These are phyloP conservation scores for Eutrema salsugineum DNA, from an alignment of 441 rosid species.

Conservation along the genomic window DNA sequence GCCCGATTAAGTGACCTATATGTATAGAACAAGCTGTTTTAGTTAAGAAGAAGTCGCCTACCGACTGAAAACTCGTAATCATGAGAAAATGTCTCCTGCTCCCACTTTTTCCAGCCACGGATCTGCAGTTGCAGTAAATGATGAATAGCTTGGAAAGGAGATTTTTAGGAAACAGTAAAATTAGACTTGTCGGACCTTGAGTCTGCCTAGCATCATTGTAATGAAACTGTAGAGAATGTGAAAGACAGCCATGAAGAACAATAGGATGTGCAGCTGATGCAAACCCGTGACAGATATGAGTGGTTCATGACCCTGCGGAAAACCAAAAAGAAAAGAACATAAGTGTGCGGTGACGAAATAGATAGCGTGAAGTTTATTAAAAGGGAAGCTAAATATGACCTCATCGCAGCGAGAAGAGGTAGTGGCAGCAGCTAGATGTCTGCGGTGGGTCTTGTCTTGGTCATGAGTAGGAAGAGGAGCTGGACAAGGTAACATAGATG, in stretches of 20 bases:
- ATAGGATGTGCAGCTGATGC: slow-evolving; percentile 77
- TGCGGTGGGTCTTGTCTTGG: slow-evolving; percentile 21
- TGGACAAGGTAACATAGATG: slow-evolving; percentile 71
- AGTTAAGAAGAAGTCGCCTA: slow-evolving; percentile 1
- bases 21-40: background rate
- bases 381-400: background rate
- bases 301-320: slow-evolving; percentile 33
- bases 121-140: slow-evolving; percentile 40
- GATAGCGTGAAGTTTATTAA: background rate
- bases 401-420: slow-evolving; percentile 6
- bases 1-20: background rate
- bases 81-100: slow-evolving; percentile 58
- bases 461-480: slow-evolving; percentile 1
- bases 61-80: slow-evolving; percentile 75
- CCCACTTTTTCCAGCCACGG: slow-evolving; percentile 83
- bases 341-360: background rate
- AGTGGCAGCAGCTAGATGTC: slow-evolving; percentile 15
- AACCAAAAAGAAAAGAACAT: background rate
- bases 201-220: slow-evolving; percentile 85
- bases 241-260: slow-evolving; percentile 81
- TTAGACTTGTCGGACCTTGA: slow-evolving; percentile 51
- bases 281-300: slow-evolving; percentile 59
- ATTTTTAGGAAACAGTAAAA: background rate
- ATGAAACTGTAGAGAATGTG: slow-evolving; percentile 62
- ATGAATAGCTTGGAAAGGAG: background rate